Percentiles rank a stretch among this genome's conserved stretches.
phyloP scores from a whole-genome alignment of 768 basidiomycete genomes.

The Favolaschia claudopus region DNA sequence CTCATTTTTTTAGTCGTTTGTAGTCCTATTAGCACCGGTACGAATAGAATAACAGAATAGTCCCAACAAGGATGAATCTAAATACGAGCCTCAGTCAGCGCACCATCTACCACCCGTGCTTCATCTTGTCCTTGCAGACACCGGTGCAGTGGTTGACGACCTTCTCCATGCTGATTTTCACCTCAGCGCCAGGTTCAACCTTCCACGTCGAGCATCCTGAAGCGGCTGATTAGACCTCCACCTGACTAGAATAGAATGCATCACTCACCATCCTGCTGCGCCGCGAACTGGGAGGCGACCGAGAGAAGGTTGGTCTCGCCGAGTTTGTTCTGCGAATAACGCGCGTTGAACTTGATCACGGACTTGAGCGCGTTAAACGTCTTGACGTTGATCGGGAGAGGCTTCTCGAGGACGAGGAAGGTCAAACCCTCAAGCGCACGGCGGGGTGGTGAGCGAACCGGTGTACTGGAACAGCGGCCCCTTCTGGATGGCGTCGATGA shows the following conservation, averaged over 20 bases:
- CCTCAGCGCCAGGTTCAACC: no score
- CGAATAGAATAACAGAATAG: not conserved
- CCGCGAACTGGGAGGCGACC: not conserved
- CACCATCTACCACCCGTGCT: no score
- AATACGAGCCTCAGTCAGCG: no score
- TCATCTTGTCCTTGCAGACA: constrained; percentile 3
- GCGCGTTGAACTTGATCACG: constrained; percentile 26
- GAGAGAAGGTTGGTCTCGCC: constrained; percentile 21
- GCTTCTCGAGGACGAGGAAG: constrained; percentile 27
- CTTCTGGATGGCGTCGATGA: constrained; percentile 19
- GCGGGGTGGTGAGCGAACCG: constrained; percentile 27
- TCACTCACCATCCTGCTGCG: not conserved
- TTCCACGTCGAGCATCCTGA: constrained; percentile 10
- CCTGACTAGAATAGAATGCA: constrained; percentile 43
- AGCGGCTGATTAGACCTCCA: constrained; percentile 27
- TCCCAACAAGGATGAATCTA: not conserved
- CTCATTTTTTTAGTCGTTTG: not conserved
- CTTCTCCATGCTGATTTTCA: constrained; percentile 7
- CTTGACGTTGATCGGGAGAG: constrained; percentile 20
- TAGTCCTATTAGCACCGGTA: not conserved
- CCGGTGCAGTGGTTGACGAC: not conserved
- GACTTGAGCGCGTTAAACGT: constrained; percentile 25
- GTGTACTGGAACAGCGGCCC: constrained; percentile 23
- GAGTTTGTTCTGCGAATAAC: constrained; percentile 25
- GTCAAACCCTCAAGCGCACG: constrained; percentile 25